These are phyloP conservation scores for Amylostereum chailletii DNA, from an alignment of 1,284 basidiomycete species.

Conservation along the genomic window DNA sequence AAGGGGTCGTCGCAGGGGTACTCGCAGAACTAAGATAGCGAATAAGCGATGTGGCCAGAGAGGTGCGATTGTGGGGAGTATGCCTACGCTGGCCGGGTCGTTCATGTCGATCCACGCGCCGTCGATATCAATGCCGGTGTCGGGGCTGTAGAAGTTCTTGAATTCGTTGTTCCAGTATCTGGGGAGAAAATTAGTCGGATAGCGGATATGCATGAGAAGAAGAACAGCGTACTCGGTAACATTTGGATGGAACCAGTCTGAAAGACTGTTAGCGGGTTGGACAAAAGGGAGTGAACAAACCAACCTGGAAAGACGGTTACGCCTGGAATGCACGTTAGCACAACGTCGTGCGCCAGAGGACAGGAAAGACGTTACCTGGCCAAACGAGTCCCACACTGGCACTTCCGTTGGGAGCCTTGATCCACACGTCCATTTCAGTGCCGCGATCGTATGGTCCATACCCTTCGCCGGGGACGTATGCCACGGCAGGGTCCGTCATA, in stretches of 20 bases:
- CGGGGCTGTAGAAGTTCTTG: conserved; percentile 44
- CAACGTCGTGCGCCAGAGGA: neutral
- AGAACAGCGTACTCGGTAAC: conserved; percentile 32
- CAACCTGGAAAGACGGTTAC: conserved; percentile 55
- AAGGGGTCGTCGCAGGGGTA: conserved; percentile 50
- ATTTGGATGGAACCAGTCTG: conserved; percentile 62
- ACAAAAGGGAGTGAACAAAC: conserved; percentile 1
- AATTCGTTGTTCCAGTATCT: conserved; percentile 66
- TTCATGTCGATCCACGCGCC: conserved; percentile 73
- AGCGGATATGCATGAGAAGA: neutral
- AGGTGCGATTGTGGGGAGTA: neutral
- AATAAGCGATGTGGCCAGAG: neutral
- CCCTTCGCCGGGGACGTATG: conserved; percentile 34
- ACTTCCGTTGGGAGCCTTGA: conserved; percentile 56
- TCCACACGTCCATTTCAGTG: conserved; percentile 43
- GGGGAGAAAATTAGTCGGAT: neutral
- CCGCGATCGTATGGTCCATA: conserved; percentile 55
- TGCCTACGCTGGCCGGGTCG: conserved; percentile 50
- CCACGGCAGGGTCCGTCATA: conserved; percentile 72
- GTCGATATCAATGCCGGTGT: conserved; percentile 54
- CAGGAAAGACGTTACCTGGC: conserved; percentile 39
- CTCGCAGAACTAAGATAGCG: conserved; percentile 40
- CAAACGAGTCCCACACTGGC: conserved; percentile 58
- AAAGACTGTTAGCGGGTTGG: neutral
- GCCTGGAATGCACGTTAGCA: conserved; percentile 19